These are phyloP conservation scores for Ustilago trichophora DNA, from an alignment of 1,284 basidiomycete genomes.

Conservation along the genomic window DNA sequence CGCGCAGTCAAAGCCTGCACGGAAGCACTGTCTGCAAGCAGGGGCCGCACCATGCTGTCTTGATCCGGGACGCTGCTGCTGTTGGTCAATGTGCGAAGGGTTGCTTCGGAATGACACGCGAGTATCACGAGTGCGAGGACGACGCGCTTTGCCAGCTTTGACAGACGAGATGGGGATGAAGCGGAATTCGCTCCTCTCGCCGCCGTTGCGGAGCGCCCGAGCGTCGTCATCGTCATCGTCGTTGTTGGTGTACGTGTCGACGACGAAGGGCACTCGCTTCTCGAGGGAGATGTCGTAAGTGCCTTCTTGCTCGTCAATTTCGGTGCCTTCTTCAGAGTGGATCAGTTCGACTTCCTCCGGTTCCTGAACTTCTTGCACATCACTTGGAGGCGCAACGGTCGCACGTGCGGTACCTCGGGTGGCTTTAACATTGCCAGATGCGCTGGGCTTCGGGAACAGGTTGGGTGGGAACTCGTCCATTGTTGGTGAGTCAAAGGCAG, in stretches of 20 bases:
- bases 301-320: conserved; percentile 29
- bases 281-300: conserved; percentile 15
- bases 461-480: conserved; percentile 20
- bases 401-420: conserved; percentile 16
- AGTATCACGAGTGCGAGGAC: conserved; percentile 49
- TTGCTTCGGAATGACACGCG: conserved; percentile 45
- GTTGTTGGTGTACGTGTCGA: conserved; percentile 23
- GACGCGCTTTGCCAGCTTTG: conserved; percentile 30
- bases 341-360: conserved; percentile 13
- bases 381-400: conserved; percentile 46
- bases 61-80: conserved; percentile 20
- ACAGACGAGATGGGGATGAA: conserved; percentile 46
- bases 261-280: conserved; percentile 18
- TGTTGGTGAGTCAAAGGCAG: conserved; percentile 47
- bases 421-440: conserved; percentile 3
- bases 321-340: conserved; percentile 21
- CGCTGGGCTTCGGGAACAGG: not conserved
- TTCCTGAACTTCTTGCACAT: conserved; percentile 35
- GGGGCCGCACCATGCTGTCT: conserved; percentile 29
- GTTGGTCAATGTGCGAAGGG: conserved; percentile 27
- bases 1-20: conserved; percentile 52
- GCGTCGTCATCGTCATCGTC: conserved; percentile 9
- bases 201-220: conserved; percentile 3
- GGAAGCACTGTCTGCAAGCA: conserved; percentile 48
- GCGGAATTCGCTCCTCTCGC: conserved; percentile 23